Percentiles rank a stretch among this genome's conserved stretches.
phyloP scores from a whole-genome alignment of 345 rosid species.

The Clausena lansium region DNA sequence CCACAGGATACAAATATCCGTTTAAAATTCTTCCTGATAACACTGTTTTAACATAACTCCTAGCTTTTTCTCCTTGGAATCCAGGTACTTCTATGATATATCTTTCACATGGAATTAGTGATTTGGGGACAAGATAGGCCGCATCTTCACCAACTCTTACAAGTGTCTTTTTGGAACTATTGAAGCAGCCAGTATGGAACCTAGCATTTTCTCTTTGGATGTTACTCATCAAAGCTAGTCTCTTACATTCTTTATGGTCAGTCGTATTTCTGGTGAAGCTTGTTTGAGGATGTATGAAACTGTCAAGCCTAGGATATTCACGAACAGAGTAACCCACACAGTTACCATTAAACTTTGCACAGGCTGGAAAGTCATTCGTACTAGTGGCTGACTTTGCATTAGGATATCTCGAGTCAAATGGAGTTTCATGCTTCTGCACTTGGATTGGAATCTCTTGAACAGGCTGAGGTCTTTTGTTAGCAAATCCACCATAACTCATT shows the following conservation, averaged over 20 bases:
- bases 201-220: background rate
- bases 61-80: background rate
- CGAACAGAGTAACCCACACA: background rate
- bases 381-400: background rate
- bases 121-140: background rate
- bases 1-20: background rate
- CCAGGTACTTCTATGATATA: constrained; percentile 2
- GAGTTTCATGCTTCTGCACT: background rate
- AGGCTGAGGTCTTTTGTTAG: background rate
- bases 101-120: background rate
- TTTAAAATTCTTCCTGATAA: constrained; percentile 4
- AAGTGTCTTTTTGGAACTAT: background rate
- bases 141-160: background rate
- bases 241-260: background rate
- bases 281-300: background rate
- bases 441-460: background rate
- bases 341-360: background rate
- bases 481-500: background rate
- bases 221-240: background rate
- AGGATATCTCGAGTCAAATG: background rate
- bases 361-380: background rate
- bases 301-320: background rate
- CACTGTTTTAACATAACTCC: background rate
- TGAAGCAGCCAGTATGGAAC: background rate
- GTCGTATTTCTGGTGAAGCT: background rate